Conservation (phyloP, 495 filamentous ascomycete species). For the Trichoderma asperelloides region DNA sequence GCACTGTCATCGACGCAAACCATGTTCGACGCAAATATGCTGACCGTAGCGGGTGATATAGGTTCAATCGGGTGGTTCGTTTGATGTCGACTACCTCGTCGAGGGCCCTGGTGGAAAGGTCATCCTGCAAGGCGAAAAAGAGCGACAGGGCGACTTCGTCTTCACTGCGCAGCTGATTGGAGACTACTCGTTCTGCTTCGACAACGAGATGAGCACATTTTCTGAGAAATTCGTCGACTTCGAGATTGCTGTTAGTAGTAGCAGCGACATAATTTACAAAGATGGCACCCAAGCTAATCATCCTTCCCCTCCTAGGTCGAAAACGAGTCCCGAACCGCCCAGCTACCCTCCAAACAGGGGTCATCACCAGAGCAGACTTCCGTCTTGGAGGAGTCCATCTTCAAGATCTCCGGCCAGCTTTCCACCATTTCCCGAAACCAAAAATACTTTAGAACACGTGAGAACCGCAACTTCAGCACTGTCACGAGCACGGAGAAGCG, state of each 20-base stretch:
- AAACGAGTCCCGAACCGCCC: slow-evolving; percentile 70
- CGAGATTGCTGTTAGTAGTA: slow-evolving; percentile 75
- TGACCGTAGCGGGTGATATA: slow-evolving; percentile 24
- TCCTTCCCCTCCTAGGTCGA: slow-evolving; percentile 57
- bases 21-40: not conserved
- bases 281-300: slow-evolving; percentile 11
- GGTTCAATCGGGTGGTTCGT: slow-evolving; percentile 94
- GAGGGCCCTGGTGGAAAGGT: slow-evolving; percentile 72
- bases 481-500: slow-evolving; percentile 90
- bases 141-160: slow-evolving; percentile 95
- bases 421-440: slow-evolving; percentile 97
- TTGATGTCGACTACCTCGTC: slow-evolving; percentile 91
- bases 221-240: slow-evolving; percentile 98
- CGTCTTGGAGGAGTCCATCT: slow-evolving; percentile 87
- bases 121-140: slow-evolving; percentile 81
- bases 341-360: slow-evolving; percentile 84
- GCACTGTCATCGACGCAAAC: slow-evolving; percentile 5
- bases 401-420: slow-evolving; percentile 86
- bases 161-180: slow-evolving; percentile 92
- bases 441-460: slow-evolving; percentile 97
- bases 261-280: not conserved
- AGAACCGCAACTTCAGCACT: slow-evolving; percentile 98
- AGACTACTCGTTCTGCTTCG: slow-evolving; percentile 96
- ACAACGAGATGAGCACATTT: slow-evolving; percentile 97
- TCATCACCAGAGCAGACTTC: slow-evolving; percentile 85